These are phyloP conservation scores for Ceratobasidium sp. DNA, from an alignment of 1,284 basidiomycete species.

Conservation along the genomic window DNA sequence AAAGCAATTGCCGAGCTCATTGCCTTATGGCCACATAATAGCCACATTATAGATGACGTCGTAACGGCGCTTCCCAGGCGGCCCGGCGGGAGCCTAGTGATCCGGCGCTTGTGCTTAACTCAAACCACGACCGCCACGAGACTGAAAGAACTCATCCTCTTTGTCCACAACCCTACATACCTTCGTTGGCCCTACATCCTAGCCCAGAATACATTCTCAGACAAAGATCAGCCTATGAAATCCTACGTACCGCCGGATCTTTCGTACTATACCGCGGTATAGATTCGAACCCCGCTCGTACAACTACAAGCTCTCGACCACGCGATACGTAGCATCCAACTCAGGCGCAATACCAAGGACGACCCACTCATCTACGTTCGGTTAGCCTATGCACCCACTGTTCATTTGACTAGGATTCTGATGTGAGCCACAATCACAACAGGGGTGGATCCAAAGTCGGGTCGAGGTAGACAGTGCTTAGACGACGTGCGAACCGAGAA, in stretches of 20 bases:
- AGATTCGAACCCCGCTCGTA: background rate
- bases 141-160: background rate
- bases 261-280: background rate
- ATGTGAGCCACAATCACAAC: background rate
- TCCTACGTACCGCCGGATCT: background rate
- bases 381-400: no score
- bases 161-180: slow-evolving; percentile 1
- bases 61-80: no score
- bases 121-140: background rate
- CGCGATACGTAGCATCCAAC: slow-evolving; percentile 3
- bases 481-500: no score
- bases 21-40: no score
- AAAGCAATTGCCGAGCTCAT: no score
- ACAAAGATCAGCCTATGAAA: background rate
- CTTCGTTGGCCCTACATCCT: slow-evolving; percentile 1
- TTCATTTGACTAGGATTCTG: background rate
- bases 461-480: slow-evolving; percentile 2
- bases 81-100: no score
- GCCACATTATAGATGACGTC: no score
- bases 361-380: background rate
- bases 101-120: background rate
- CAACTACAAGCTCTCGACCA: background rate
- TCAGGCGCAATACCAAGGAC: slow-evolving; percentile 14
- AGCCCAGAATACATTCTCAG: background rate
- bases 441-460: slow-evolving; percentile 27